These are phyloP conservation scores for Sclerotinia trifoliorum DNA, from an alignment of 2,329 filamentous ascomycete genomes.

Conservation along the genomic window DNA sequence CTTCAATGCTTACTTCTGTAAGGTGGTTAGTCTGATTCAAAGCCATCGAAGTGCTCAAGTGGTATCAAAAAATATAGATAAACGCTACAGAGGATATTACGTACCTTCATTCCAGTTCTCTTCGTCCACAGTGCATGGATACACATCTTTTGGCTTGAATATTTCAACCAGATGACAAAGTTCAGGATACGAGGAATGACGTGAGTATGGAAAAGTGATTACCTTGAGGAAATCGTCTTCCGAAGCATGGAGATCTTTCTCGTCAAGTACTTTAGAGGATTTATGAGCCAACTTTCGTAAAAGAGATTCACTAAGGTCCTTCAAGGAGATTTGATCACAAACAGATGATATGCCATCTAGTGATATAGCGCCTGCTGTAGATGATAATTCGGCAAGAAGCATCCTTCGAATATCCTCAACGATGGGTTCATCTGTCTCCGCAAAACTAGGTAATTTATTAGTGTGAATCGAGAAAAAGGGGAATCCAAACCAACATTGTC, in stretches of 20 bases:
- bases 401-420: constrained; percentile 40
- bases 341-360: constrained; percentile 31
- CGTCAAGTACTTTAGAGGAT: background rate
- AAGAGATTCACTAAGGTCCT: constrained; percentile 34
- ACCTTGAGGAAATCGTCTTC: constrained; percentile 27
- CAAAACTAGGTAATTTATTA: constrained; percentile 27
- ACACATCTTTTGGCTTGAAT: constrained; percentile 73
- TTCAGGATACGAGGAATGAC: constrained; percentile 84
- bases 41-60: background rate
- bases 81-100: background rate
- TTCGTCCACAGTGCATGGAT: constrained; percentile 74
- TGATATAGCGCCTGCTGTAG: constrained; percentile 32
- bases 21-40: background rate
- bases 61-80: background rate
- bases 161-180: constrained; percentile 66
- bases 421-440: constrained; percentile 34
- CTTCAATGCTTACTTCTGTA: constrained; percentile 57
- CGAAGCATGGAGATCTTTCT: background rate
- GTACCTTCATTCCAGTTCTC: constrained; percentile 57
- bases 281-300: constrained; percentile 27
- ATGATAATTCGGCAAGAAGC: constrained; percentile 31
- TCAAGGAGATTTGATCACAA: constrained; percentile 30
- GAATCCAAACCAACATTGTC: background rate
- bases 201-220: constrained; percentile 76
- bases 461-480: background rate